Evolutionary conservation across 2,329 filamentous ascomycete genomes (phyloP), one percentile per base, ranked within the genome.

Genomic region (Talaromyces pinophilus): DNA sequence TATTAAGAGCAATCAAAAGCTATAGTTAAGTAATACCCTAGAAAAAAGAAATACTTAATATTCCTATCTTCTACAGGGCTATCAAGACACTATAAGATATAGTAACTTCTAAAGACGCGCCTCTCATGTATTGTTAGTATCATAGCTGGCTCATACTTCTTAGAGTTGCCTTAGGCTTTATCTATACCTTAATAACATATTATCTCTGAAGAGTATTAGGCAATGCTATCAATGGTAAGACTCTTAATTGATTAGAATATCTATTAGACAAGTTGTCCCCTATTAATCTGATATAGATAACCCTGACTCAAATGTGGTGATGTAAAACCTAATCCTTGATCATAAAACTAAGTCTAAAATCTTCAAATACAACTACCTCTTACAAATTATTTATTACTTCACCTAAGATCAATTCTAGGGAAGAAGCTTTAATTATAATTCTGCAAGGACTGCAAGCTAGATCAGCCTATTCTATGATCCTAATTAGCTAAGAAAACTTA

Each of bases 191-290:
- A 6, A 63, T 19, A 17, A 63, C 19, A 6, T 63, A 63, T 42
- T 42, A 13, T 63, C 48, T 63, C 1, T 19, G 19, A 42, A 13
- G 38, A 63, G 38, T 22, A 25, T 30, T 63, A n/a, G 30, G 19
- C 19, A 63, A 63, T 55, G 13, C 50, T 2, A 63, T 63, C 6
- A 63, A 63, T 63, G 7, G 46, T 63, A 63, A 63, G 48, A 19
- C 30, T 28, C 11, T 2, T 5, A 13, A 38, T 3, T 42, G 40
- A 42, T 33, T 13, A 50, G 2, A 3, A 50, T 3, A n/a, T 11
- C 30, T 28, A 25, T 50, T 13, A 38, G 13, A 13, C 13, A 3
- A 38, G 35, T 1, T 5, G 6, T 61, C 25, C 15, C 25, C 17
- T n/a, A 61, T 13, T 61, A 13, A 61, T n/a, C 44, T 33, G 19